Percentiles rank a stretch among this genome's conserved stretches.
phyloP scores from a whole-genome alignment of 176 grass and related monocot species.

The Melocanna baccifera region DNA sequence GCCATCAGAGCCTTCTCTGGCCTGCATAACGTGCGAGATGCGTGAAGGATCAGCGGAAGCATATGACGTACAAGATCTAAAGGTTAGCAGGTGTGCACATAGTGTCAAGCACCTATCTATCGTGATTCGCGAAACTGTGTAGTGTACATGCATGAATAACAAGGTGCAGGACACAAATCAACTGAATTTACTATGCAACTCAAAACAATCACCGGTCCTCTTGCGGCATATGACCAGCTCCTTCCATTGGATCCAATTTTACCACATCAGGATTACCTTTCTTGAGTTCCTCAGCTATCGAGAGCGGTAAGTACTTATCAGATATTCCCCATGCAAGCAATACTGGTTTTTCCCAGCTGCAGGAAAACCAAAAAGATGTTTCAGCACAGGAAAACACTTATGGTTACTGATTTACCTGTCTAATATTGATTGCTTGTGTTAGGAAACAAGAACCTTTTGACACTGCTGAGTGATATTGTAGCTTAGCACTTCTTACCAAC shows the following conservation, averaged over 20 bases:
- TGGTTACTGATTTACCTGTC: not conserved
- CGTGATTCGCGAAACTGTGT: not conserved
- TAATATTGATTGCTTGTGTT: not conserved
- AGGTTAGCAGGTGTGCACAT: not conserved
- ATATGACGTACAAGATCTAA: not conserved
- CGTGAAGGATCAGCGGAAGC: not conserved
- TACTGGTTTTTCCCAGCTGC: conserved; percentile 82
- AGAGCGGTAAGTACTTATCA: conserved; percentile 74
- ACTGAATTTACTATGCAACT: not conserved
- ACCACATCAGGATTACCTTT: conserved; percentile 59
- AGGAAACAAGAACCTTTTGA: conserved; percentile 19
- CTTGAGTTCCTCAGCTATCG: conserved; percentile 78
- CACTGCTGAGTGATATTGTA: not conserved
- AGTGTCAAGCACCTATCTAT: not conserved
- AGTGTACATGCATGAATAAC: not conserved
- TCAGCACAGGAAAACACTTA: not conserved
- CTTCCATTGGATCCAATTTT: conserved; percentile 75
- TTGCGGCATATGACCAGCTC: conserved; percentile 92
- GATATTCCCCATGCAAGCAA: conserved; percentile 83
- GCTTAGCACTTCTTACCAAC: not conserved
- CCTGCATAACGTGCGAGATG: conserved; percentile 41
- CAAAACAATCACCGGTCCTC: conserved; percentile 73
- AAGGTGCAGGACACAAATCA: not conserved
- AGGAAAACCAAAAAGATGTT: not conserved
- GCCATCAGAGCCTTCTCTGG: conserved; percentile 83